A percentile compares a stretch with the other conserved stretches of the same genome.
These are phyloP conservation scores for Laguncularia racemosa DNA, from an alignment of 345 rosid genomes.

Conservation along the genomic window DNA sequence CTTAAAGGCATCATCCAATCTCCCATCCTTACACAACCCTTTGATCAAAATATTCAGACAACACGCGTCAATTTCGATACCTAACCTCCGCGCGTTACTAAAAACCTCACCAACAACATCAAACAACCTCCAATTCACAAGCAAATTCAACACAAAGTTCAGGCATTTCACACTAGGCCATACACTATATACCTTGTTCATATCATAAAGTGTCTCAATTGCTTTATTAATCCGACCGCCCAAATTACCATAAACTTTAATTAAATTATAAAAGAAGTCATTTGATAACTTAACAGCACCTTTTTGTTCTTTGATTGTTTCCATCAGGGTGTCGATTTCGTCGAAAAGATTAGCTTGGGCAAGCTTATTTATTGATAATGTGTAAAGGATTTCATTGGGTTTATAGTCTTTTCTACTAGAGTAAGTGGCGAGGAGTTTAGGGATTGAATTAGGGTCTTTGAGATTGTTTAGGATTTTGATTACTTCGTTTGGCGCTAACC, in stretches of 20 bases:
- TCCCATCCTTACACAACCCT: conserved; percentile 68
- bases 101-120: conserved; percentile 55
- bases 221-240: conserved; percentile 62
- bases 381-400: conserved; percentile 63
- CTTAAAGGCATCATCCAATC: conserved; percentile 48
- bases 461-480: conserved; percentile 49
- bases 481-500: conserved; percentile 69
- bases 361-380: conserved; percentile 45
- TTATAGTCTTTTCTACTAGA: conserved; percentile 62
- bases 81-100: conserved; percentile 48
- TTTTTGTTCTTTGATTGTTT: conserved; percentile 31
- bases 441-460: conserved; percentile 37
- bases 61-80: conserved; percentile 78
- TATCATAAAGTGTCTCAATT: conserved; percentile 47
- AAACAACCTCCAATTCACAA: conserved; percentile 57
- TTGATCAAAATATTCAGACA: conserved; percentile 76
- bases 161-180: conserved; percentile 73
- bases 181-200: conserved; percentile 53
- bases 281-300: conserved; percentile 45
- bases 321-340: conserved; percentile 56
- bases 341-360: conserved; percentile 55
- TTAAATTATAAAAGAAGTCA: conserved; percentile 60
- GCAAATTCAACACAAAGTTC: conserved; percentile 64
- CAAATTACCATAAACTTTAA: conserved; percentile 58
- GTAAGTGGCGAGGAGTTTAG: conserved; percentile 50